A percentile compares a stretch with the other conserved stretches of the same genome.
Evolutionary conservation across 2,329 filamentous ascomycete genomes (phyloP).

Genomic region (Daldinia eschscholtzii): DNA sequence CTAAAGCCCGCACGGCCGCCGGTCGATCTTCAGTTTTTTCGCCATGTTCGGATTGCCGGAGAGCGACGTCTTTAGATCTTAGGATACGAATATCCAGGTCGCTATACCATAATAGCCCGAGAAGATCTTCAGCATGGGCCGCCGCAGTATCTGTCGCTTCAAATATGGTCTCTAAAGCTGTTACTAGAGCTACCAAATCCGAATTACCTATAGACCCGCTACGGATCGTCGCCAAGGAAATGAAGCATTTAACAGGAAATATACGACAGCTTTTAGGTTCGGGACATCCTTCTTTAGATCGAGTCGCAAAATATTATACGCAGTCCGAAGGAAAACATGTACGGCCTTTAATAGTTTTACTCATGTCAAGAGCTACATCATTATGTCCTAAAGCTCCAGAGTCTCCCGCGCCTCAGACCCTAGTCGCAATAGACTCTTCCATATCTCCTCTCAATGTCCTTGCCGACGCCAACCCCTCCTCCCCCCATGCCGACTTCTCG

Average conservation of each 20-base stretch:
- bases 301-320: constrained; percentile 97
- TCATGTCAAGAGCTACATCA: constrained; percentile 96
- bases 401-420: constrained; percentile 57
- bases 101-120: constrained; percentile 61
- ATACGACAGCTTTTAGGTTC: constrained; percentile 94
- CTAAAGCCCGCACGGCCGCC: constrained; percentile 55
- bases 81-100: constrained; percentile 53
- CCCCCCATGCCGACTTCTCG: constrained; percentile 65
- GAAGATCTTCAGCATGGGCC: constrained; percentile 75
- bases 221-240: constrained; percentile 91
- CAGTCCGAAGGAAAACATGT: constrained; percentile 97
- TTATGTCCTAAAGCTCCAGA: constrained; percentile 72
- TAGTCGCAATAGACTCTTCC: constrained; percentile 64
- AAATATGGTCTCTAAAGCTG: constrained; percentile 77
- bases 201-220: constrained; percentile 87
- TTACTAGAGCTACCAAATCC: constrained; percentile 71
- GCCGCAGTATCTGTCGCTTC: constrained; percentile 79
- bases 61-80: constrained; percentile 50
- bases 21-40: constrained; percentile 54
- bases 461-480: constrained; percentile 83
- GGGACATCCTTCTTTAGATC: constrained; percentile 93
- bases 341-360: constrained; percentile 90
- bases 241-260: constrained; percentile 95
- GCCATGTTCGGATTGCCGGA: constrained; percentile 57
- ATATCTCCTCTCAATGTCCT: constrained; percentile 72